Conservation (phyloP, 768 basidiomycete genomes). For the Paxillus ammoniavirescens region DNA sequence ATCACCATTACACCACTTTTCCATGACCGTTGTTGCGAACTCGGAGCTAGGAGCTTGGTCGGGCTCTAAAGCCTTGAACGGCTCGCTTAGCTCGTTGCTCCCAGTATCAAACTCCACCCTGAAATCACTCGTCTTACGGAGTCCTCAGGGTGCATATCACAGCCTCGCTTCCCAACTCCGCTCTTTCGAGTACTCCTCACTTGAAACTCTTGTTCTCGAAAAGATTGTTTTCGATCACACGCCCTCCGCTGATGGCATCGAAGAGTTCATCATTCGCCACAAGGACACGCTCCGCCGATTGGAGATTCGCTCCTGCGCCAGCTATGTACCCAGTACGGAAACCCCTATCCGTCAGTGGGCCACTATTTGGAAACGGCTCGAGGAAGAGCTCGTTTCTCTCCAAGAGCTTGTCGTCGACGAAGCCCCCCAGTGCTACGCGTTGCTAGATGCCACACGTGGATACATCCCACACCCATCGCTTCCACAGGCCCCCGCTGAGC, state of each 20-base stretch:
- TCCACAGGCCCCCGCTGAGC: not conserved
- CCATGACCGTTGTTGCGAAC: conserved; percentile 31
- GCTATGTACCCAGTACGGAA: conserved; percentile 17
- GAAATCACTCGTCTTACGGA: conserved; percentile 23
- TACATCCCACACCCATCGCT: conserved; percentile 21
- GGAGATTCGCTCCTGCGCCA: conserved; percentile 26
- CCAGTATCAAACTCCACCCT: conserved; percentile 19
- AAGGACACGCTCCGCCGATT: conserved; percentile 23
- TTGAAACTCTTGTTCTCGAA: conserved; percentile 27
- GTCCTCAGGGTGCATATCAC: conserved; percentile 29
- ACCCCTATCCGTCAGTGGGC: conserved; percentile 25
- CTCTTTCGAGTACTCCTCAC: conserved; percentile 23
- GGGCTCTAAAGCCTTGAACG: conserved; percentile 28
- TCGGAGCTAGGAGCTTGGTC: conserved; percentile 30
- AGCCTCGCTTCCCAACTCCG: conserved; percentile 22
- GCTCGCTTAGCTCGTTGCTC: conserved; percentile 24
- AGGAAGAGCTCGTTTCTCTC: conserved; percentile 21
- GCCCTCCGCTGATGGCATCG: conserved; percentile 20
- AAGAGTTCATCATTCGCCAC: conserved; percentile 32
- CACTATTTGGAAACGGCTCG: conserved; percentile 25
- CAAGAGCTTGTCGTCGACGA: conserved; percentile 20
- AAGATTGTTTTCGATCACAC: conserved; percentile 29
- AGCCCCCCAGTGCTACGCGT: conserved; percentile 19
- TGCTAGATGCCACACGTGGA: conserved; percentile 21
- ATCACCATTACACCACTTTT: conserved; percentile 29